Evolutionary conservation across 257 asterid species (phyloP), one percentile per base, ranked within the genome.

Genomic region (Solanum infundibuliforme): DNA sequence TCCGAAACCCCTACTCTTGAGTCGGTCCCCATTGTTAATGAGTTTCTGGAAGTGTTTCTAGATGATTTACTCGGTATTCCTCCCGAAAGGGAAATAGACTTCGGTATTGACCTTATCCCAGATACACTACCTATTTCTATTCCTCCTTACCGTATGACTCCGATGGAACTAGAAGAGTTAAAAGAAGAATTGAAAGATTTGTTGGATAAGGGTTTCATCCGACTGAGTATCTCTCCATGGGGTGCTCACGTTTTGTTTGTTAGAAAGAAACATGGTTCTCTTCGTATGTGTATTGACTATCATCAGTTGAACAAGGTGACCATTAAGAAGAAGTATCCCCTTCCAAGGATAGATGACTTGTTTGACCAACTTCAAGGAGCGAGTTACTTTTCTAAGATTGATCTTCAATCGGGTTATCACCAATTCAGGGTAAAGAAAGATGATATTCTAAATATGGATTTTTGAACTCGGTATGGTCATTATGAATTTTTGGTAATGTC

Each of bases 91-190:
- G 9, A 52, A 52, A 52, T 16, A 52, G 9, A 52, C 3, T 52
- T 52, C 21, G 8, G 4, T 52, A 16, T 52, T 52, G 23, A 16
- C 23, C 8, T 2, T 52, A 20, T 16, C 62, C 23, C 4, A 5
- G 62, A 52, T 52, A 52, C 21, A 6, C 4, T 1, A 52, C 23
- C 62, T 52, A 52, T 52, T 16, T 2, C 3, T 18, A 6, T 52
- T 52, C 8, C 8, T 52, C 62, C 3, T 16, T 52, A 52, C 8
- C 62, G 1, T 5, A 52, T 52, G 23, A 0, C 1, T 52, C 8
- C 3, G 0, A 0, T 0, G 5, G 1, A 16, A 52, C 62, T 16
- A 14, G 6, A 16, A 20, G 62, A 5, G 23, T 52, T 5, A 1
- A 52, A 16, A 14, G 9, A 18, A 18, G 0, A 52, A 52, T 6